phyloP scores from a whole-genome alignment of 1,284 basidiomycete genomes.

The Marasmius oreades region DNA sequence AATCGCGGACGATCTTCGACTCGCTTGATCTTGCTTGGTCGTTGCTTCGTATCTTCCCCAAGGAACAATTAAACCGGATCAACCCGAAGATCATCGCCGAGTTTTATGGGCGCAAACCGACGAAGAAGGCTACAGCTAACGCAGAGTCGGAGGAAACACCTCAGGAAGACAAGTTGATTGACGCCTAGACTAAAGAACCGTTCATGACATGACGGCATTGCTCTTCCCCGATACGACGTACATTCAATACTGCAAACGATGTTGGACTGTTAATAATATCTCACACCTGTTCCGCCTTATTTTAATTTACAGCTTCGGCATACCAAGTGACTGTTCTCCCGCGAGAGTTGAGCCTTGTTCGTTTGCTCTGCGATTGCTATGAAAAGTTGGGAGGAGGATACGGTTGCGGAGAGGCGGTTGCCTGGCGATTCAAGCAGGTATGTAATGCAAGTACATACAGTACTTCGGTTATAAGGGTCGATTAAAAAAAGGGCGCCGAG shows the following conservation, averaged over 20 bases:
- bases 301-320: no score
- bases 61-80: constrained; percentile 97
- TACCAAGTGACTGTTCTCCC: no score
- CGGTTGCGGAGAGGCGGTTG: no score
- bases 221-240: not conserved
- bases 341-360: no score
- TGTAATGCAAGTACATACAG: no score
- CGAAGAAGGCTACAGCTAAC: constrained; percentile 56
- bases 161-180: constrained; percentile 58
- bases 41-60: constrained; percentile 96
- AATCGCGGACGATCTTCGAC: constrained; percentile 96
- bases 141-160: constrained; percentile 38
- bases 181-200: constrained; percentile 35
- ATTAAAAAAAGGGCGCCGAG: no score
- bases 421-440: no score
- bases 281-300: no score
- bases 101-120: constrained; percentile 78
- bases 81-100: constrained; percentile 88
- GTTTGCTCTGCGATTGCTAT: not conserved
- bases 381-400: not conserved
- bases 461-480: no score
- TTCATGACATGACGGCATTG: no score
- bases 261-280: no score
- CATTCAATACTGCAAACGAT: no score
- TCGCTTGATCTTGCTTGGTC: constrained; percentile 98